Evolutionary conservation across 2,329 filamentous ascomycete species (phyloP), one percentile per base, ranked within the genome.

Genomic region (Penicillium thymicola): DNA sequence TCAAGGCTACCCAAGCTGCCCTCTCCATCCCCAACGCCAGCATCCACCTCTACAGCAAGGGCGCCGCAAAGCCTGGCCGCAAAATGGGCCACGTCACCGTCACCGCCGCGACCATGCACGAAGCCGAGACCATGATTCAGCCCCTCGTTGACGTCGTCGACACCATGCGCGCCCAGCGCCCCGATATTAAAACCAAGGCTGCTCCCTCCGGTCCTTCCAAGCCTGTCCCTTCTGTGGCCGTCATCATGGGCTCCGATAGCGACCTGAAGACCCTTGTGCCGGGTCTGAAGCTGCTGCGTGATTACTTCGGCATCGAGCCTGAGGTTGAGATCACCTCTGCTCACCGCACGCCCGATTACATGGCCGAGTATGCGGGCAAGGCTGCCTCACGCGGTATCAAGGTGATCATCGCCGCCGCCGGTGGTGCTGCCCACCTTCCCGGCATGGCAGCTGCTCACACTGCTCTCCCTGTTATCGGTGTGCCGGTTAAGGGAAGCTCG

Each of bases 51-150:
- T 99, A 99, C 76, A 92, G 92, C 68, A 97, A 97, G 76, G 85
- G 84, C 11, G 85, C 84, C 45, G 89, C 92, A 27, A 90, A 92
- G 66, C 90, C 90, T 5, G 89, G 90, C 34, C 87, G 94, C 44
- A 99, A 97, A 75, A 97, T 97, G 78, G 93, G 93, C 11, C 94
- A 99, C 73, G 85, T 99, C 64, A 97, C 92, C 0, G 77, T 96
- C 37, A 89, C 89, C 2, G 86, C 86, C 1, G 79, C 83, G 13
- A 85, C 84, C 0, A 85, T 92, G 69, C 77, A 82, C 37, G 81
- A 87, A 65, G 85, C 88, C n/a, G 84, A 89, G 70, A 78, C 81
- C 16, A 82, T 87, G 14, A 84, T 88, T 37, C 84, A 88, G 50
- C 86, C 86, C 3, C 81, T 97, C 23, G 84, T 96, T 57, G 77